These are phyloP conservation scores for Pseudocercospora cruenta DNA, from an alignment of 2,329 filamentous ascomycete genomes.

Conservation along the genomic window DNA sequence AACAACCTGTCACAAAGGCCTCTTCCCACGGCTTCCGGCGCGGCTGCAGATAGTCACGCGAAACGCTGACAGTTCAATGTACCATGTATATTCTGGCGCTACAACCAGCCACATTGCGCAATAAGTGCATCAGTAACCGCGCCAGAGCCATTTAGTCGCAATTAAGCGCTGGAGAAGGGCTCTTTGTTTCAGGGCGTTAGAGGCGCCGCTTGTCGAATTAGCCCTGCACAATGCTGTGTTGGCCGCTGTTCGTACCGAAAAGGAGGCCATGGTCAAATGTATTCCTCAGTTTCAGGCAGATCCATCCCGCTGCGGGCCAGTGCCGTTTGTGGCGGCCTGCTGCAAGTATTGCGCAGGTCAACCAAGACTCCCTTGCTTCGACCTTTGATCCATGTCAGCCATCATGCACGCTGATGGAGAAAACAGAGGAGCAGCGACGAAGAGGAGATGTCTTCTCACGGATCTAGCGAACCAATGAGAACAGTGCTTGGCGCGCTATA, in stretches of 20 bases:
- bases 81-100: conserved; percentile 22
- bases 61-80: conserved; percentile 36
- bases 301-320: conserved; percentile 14
- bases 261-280: conserved; percentile 12
- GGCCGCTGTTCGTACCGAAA: conserved; percentile 25
- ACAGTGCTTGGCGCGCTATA: conserved; percentile 7
- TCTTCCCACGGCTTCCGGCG: conserved; percentile 25
- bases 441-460: conserved; percentile 15
- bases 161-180: conserved; percentile 18
- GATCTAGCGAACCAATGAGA: conserved; percentile 17
- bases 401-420: conserved; percentile 28
- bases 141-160: conserved; percentile 14
- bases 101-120: conserved; percentile 35
- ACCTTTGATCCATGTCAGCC: conserved; percentile 34
- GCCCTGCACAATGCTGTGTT: conserved; percentile 19
- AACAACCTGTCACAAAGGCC: conserved; percentile 37
- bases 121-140: conserved; percentile 31
- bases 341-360: conserved; percentile 26
- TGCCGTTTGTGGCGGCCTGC: conserved; percentile 20
- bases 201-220: conserved; percentile 15
- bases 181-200: conserved; percentile 16
- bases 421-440: conserved; percentile 9
- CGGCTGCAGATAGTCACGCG: conserved; percentile 36
- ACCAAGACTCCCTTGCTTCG: conserved; percentile 33
- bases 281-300: conserved; percentile 24